Evolutionary conservation across 495 filamentous ascomycete genomes (phyloP), one percentile per base, ranked within the genome.

Genomic region (Penicillium cataractarum): DNA sequence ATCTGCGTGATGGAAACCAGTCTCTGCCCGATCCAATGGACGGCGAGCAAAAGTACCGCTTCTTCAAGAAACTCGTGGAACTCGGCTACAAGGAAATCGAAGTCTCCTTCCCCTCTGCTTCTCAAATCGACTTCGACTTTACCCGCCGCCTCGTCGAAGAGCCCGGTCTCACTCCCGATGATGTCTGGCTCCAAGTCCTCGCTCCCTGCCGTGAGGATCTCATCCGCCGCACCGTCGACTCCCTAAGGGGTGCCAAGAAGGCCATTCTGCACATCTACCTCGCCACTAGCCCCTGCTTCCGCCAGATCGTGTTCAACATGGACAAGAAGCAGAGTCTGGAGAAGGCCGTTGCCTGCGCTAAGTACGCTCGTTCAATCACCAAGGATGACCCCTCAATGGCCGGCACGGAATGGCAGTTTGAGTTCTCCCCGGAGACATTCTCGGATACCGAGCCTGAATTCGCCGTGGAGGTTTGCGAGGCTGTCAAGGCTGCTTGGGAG

Each of bases 21-120:
- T 90, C 87, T 71, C 78, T 96, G 78, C 88, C 90, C 52, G 90
- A 95, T 69, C 92, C 92, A 62, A 96, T 96, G 92, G 93, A 93
- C 65, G 90, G 90, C 63, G 90, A 96, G 40, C 92, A 97, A 80
- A 99, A 99, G 84, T 95, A 87, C 84, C 78, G 82, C 62, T 98
- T 95, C 80, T 99, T 99, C 82, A 85, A 90, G 76, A 97, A 97
- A 92, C 85, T 99, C 33, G 87, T 90, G 64, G 87, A 91, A 64
- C 88, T 97, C 52, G 95, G 95, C 63, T 98, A 97, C 82, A 98
- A 97, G 76, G 95, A 99, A 77, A 97, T 99, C 66, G 95, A 99
- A 75, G 89, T 97, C 12, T 96, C 93, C 1, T 98, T 97, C 78
- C 95, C 95, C 35, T 96, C 93, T 6, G 91, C 94, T 21, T 96